Evolutionary conservation across 495 filamentous ascomycete genomes (phyloP).

Genomic region (Penicillium goetzii): DNA sequence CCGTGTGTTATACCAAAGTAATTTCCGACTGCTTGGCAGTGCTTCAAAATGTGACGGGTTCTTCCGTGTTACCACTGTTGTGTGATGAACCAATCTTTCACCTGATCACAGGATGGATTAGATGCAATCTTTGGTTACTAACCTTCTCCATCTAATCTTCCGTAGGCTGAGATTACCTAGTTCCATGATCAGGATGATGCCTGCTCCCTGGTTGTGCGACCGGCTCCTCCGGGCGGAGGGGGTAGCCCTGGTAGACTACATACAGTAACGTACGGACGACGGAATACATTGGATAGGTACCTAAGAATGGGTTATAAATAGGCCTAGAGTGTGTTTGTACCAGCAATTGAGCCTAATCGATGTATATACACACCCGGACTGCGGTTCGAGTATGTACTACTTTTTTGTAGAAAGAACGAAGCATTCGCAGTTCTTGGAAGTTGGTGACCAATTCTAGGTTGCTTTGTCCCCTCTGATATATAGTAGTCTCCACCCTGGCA

Average conservation of each 20-base stretch:
- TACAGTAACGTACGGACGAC: too few relatives aligned
- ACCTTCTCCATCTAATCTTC: background rate
- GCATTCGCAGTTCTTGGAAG: background rate
- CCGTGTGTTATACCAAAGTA: conserved; percentile 6
- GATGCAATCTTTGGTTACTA: background rate
- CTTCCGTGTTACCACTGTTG: background rate
- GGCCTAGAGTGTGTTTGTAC: too few relatives aligned
- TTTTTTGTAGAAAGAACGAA: too few relatives aligned
- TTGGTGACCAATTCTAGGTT: background rate
- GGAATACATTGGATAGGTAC: background rate
- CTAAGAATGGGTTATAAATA: too few relatives aligned
- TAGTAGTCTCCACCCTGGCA: background rate
- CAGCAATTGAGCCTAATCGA: too few relatives aligned
- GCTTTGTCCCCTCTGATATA: background rate
- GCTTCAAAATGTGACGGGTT: conserved; percentile 7
- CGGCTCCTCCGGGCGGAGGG: background rate
- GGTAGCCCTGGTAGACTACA: too few relatives aligned
- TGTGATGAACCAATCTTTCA: background rate
- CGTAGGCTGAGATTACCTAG: background rate
- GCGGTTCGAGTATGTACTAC: too few relatives aligned
- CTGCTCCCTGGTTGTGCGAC: background rate
- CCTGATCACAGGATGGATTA: background rate
- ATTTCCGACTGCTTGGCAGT: conserved; percentile 2
- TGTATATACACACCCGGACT: too few relatives aligned
- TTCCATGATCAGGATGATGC: background rate